phyloP scores from a whole-genome alignment of 2,329 filamentous ascomycete genomes.

The Fusarium citri region DNA sequence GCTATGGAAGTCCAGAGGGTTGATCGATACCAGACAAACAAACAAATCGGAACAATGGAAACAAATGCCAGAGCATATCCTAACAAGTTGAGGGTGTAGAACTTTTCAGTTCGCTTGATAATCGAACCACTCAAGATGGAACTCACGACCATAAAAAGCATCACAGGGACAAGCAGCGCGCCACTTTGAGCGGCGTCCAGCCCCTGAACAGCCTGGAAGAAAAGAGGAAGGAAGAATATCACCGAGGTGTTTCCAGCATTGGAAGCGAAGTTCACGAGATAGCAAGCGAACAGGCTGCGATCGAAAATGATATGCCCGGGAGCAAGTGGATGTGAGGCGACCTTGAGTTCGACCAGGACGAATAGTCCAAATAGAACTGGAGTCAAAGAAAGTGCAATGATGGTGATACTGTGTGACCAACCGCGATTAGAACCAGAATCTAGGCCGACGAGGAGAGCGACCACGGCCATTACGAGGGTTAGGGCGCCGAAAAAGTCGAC shows the following conservation, averaged over 20 bases:
- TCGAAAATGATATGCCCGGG: slow-evolving; percentile 80
- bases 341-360: slow-evolving; percentile 72
- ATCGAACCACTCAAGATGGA: slow-evolving; percentile 73
- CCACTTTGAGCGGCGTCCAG: slow-evolving; percentile 73
- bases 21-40: slow-evolving; percentile 63
- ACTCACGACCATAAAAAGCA: slow-evolving; percentile 70
- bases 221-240: slow-evolving; percentile 81
- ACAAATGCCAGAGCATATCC: slow-evolving; percentile 65
- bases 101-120: slow-evolving; percentile 77
- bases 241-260: slow-evolving; percentile 67
- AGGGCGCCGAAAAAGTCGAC: slow-evolving; percentile 81
- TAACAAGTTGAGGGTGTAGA: slow-evolving; percentile 74
- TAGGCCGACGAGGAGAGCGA: slow-evolving; percentile 74
- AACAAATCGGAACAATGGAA: slow-evolving; percentile 66
- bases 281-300: slow-evolving; percentile 73
- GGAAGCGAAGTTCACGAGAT: slow-evolving; percentile 78
- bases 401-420: slow-evolving; percentile 70
- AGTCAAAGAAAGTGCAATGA: slow-evolving; percentile 67
- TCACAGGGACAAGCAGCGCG: slow-evolving; percentile 73
- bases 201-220: slow-evolving; percentile 78
- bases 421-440: slow-evolving; percentile 79
- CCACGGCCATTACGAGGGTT: slow-evolving; percentile 73
- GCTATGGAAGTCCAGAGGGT: slow-evolving; percentile 66
- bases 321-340: slow-evolving; percentile 78
- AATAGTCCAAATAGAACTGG: slow-evolving; percentile 73